Percentiles rank a stretch among this genome's conserved stretches.
Conservation (phyloP, 2,329 filamentous ascomycete species). For the Talaromyces piceae region DNA sequence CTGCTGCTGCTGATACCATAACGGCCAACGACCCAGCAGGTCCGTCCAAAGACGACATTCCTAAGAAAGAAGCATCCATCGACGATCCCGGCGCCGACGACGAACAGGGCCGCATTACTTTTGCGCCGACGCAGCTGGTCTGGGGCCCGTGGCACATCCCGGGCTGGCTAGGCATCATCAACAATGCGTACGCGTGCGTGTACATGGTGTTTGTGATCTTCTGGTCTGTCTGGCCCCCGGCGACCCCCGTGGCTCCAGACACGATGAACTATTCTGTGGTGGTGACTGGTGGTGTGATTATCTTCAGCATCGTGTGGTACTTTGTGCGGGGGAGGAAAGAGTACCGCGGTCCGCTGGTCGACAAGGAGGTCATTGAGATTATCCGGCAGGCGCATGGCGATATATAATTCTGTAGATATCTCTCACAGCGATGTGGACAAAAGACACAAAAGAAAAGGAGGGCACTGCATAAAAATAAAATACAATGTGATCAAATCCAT, state of each 20-base stretch:
- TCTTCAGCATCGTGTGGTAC: constrained; percentile 39
- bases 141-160: constrained; percentile 53
- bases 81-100: not conserved
- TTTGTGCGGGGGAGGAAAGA: constrained; percentile 31
- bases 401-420: not conserved
- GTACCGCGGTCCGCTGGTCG: constrained; percentile 17
- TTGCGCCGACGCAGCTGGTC: constrained; percentile 25
- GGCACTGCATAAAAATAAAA: no score
- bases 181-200: constrained; percentile 47
- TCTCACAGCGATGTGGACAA: no score
- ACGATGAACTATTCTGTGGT: constrained; percentile 44
- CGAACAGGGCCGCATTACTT: constrained; percentile 14
- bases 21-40: not conserved
- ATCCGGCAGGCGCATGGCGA: not conserved
- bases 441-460: no score
- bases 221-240: constrained; percentile 46
- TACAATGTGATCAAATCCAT: no score
- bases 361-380: constrained; percentile 10
- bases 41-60: not conserved
- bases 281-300: constrained; percentile 40
- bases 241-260: constrained; percentile 22
- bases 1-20: not conserved
- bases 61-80: not conserved
- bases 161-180: constrained; percentile 44
- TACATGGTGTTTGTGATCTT: constrained; percentile 52